Conservation (phyloP, 208 protist species). For the Trypanosoma theileri region DNA sequence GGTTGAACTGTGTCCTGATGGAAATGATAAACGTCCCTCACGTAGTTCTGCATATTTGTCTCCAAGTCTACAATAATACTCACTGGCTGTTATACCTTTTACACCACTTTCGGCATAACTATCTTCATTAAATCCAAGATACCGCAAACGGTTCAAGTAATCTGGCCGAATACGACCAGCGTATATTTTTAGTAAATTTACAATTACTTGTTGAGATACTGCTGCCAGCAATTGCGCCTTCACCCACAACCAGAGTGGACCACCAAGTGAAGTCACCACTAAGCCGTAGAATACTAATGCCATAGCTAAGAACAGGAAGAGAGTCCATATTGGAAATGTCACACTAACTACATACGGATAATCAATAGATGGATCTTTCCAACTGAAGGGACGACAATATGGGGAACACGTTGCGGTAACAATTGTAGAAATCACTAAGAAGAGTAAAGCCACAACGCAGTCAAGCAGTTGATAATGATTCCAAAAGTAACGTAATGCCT, state of each 20-base stretch:
- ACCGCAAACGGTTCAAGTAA: conserved; percentile 65
- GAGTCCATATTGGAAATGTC: conserved; percentile 53
- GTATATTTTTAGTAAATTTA: conserved; percentile 64
- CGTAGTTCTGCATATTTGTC: conserved; percentile 34
- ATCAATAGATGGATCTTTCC: conserved; percentile 66
- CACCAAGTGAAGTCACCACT: conserved; percentile 24
- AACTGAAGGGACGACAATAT: conserved; percentile 71
- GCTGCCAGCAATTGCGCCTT: conserved; percentile 51
- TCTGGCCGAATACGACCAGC: conserved; percentile 92
- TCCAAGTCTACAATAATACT: conserved; percentile 66
- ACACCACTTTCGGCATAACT: conserved; percentile 2
- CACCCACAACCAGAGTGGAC: conserved; percentile 60
- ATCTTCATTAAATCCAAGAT: conserved; percentile 49
- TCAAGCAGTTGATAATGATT: conserved; percentile 55
- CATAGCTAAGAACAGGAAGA: conserved; percentile 45
- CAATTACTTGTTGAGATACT: conserved; percentile 36
- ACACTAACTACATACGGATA: conserved; percentile 42
- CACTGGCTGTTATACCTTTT: not conserved
- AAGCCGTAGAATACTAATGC: conserved; percentile 26
- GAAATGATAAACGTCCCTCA: conserved; percentile 89
- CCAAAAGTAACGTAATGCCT: conserved; percentile 7
- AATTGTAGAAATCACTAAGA: conserved; percentile 26
- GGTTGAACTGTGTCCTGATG: conserved; percentile 88
- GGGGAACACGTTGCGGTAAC: conserved; percentile 2
- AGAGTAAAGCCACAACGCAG: conserved; percentile 30